Conservation (phyloP, 805 yeast species). For the Ogataea naganishii region DNA sequence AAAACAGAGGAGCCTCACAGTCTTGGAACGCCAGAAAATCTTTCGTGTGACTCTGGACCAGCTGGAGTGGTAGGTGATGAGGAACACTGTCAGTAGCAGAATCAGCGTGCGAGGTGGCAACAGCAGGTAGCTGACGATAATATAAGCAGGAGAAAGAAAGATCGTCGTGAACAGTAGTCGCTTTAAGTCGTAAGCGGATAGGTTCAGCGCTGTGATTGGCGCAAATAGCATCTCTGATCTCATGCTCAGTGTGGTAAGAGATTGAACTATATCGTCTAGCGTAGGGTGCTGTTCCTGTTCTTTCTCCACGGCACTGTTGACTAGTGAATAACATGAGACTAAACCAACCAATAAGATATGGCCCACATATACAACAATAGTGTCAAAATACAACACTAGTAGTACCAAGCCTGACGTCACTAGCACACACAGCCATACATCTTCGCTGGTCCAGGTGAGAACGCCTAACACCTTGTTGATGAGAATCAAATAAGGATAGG, state of each 20-base stretch:
- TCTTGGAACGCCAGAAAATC: slow-evolving; percentile 74
- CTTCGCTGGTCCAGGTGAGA: slow-evolving; percentile 87
- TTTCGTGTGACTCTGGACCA: slow-evolving; percentile 79
- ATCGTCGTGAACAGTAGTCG: slow-evolving; percentile 77
- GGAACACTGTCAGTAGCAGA: slow-evolving; percentile 46
- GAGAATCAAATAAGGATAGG: slow-evolving; percentile 78
- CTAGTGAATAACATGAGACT: slow-evolving; percentile 49
- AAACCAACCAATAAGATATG: slow-evolving; percentile 63
- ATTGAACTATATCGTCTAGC: slow-evolving; percentile 75
- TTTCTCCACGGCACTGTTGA: slow-evolving; percentile 47
- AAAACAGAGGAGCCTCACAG: slow-evolving; percentile 63
- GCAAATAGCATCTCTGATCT: slow-evolving; percentile 69
- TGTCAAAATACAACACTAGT: slow-evolving; percentile 68
- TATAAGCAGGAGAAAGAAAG: slow-evolving; percentile 78
- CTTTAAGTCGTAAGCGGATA: slow-evolving; percentile 71
- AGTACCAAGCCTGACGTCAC: slow-evolving; percentile 46
- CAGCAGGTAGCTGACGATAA: slow-evolving; percentile 57
- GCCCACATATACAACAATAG: slow-evolving; percentile 72
- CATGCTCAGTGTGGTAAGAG: slow-evolving; percentile 63
- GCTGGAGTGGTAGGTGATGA: slow-evolving; percentile 78
- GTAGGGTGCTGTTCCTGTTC: slow-evolving; percentile 66
- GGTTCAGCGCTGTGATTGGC: slow-evolving; percentile 70
- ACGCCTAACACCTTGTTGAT: slow-evolving; percentile 63
- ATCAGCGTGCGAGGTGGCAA: slow-evolving; percentile 64
- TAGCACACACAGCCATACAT: slow-evolving; percentile 65